Evolutionary conservation across 257 asterid species (phyloP), one percentile per base, ranked within the genome.

Genomic region (Anisodus tanguticus): DNA sequence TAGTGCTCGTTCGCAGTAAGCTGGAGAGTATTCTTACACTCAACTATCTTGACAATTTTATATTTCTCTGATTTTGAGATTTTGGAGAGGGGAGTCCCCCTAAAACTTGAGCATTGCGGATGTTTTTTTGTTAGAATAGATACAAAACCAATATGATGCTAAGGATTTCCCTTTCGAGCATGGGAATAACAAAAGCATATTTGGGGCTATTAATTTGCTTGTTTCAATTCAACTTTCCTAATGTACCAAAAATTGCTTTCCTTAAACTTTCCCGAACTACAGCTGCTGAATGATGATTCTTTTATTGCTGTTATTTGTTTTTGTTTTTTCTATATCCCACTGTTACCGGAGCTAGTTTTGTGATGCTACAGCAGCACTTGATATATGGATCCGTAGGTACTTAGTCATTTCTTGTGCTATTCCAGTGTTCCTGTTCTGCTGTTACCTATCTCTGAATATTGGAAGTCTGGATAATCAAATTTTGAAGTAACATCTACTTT

Each of bases 11-110:
- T 51, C 63, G 31, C 15, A 77, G 64, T 77, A 77, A 76, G 86
- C 67, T 88, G 85, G 85, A 85, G 85, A 85, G 88, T 72, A 53
- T 78, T 13, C 63, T 55, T 70, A 26, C 35, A 53, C 35, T 31
- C 53, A 58, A 51, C 79, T 39, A 59, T 71, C 70, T 76, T 59
- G 35, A 31, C 71, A 11, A 83, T 54, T 70, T 47, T 83, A 77
- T 77, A 15, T 77, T 77, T 53, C 64, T 77, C 81, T 57, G 43
- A 55, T 70, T 83, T 53, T 70, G n/a, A 70, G 35, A 37, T 26
- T 55, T 71, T 62, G 59, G 57, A 45, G 62, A 19, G 82, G 69
- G 85, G 66, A 39, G 69, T 72, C 54, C 58, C 85, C 85, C 80
- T 53, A 55, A 70, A 70, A 43, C 74, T 58, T 83, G 7, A 55